These are phyloP conservation scores for Dioszegia aurantiaca DNA, from an alignment of 768 basidiomycete genomes.

Conservation along the genomic window DNA sequence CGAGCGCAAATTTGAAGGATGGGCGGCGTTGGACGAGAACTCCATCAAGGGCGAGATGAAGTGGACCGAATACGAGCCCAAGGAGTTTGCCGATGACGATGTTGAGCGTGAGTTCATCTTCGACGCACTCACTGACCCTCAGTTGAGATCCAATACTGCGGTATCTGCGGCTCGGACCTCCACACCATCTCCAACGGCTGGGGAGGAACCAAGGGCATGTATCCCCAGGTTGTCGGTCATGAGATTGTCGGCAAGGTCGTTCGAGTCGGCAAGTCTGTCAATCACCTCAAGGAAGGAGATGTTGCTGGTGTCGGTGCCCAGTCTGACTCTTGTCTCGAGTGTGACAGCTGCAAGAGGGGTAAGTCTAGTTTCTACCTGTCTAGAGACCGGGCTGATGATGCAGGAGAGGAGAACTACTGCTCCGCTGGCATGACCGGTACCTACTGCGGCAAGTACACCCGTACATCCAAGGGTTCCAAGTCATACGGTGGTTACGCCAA, in stretches of 20 bases:
- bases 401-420: constrained; percentile 36
- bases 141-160: constrained; percentile 47
- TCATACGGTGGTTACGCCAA: constrained; percentile 48
- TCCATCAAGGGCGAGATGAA: constrained; percentile 44
- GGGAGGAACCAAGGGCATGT: constrained; percentile 38
- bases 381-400: neutral
- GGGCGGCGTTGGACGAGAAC: constrained; percentile 40
- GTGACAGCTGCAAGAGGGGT: constrained; percentile 56
- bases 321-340: constrained; percentile 59
- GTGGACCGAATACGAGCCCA: constrained; percentile 57
- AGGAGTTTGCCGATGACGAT: constrained; percentile 59
- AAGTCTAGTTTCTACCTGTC: constrained; percentile 13
- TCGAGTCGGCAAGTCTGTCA: constrained; percentile 59
- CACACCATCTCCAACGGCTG: constrained; percentile 56
- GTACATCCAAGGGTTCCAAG: constrained; percentile 35
- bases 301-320: constrained; percentile 60
- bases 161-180: constrained; percentile 59
- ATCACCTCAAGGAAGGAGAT: constrained; percentile 61
- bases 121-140: neutral
- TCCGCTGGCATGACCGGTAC: constrained; percentile 26
- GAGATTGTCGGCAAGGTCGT: constrained; percentile 55
- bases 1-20: constrained; percentile 40
- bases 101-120: constrained; percentile 54
- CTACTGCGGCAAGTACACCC: constrained; percentile 40
- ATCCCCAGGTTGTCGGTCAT: constrained; percentile 55